Percentiles rank a stretch among this genome's conserved stretches.
These are phyloP conservation scores for Diaporthe australafricana DNA, from an alignment of 2,329 filamentous ascomycete genomes.

Conservation along the genomic window DNA sequence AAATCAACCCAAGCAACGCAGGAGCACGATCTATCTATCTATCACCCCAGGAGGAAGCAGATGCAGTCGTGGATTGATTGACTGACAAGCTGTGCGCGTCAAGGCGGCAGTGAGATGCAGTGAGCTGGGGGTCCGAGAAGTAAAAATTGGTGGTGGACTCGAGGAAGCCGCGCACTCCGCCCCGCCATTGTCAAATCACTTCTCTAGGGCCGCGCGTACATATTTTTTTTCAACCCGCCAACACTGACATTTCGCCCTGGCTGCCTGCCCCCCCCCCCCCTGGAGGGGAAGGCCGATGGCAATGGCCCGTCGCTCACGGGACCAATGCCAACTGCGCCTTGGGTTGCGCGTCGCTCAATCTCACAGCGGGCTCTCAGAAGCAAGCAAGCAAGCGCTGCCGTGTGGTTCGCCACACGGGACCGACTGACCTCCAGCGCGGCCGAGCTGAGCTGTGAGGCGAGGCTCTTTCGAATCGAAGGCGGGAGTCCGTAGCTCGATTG, in stretches of 20 bases:
- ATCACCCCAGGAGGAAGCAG: background rate
- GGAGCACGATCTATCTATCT: background rate
- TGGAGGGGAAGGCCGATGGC: background rate
- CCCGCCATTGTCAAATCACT: constrained; percentile 33
- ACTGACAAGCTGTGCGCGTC: constrained; percentile 8
- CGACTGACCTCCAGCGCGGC: background rate
- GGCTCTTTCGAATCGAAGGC: background rate
- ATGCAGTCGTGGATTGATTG: background rate
- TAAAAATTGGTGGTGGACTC: background rate
- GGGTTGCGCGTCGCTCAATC: background rate
- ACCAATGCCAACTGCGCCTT: background rate
- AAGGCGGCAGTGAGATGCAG: constrained; percentile 10
- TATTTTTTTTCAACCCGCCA: background rate
- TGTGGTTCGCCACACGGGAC: background rate
- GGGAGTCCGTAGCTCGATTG: constrained; percentile 9
- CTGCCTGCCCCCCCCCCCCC: background rate
- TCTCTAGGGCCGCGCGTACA: constrained; percentile 34
- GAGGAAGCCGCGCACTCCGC: constrained; percentile 27
- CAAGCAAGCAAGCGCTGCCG: background rate
- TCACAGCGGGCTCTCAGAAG: too few relatives aligned
- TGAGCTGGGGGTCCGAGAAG: background rate
- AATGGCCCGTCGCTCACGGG: background rate
- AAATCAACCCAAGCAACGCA: constrained; percentile 3
- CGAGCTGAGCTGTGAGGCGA: background rate
- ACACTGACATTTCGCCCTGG: background rate